Evolutionary conservation across 2,329 filamentous ascomycete genomes (phyloP), one percentile per base, ranked within the genome.

Genomic region (Myriosclerotinia curreyana): DNA sequence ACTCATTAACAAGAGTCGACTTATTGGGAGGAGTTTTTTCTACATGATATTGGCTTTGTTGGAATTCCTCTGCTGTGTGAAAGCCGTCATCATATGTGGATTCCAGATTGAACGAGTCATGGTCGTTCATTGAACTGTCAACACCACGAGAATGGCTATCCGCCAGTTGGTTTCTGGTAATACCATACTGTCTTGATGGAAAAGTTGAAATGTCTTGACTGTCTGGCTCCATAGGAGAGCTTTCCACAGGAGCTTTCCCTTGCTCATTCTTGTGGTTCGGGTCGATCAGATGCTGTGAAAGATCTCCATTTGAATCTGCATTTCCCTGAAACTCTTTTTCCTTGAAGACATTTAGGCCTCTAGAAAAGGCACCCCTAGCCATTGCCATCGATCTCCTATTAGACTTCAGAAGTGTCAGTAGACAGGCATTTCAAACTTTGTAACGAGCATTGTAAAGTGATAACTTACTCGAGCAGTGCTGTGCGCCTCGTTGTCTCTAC

Each of bases 241-340:
- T 20, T 0, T 22, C 12, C 0, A 20, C 3, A 3, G 31, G n/a
- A 5, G 28, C 6, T 31, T 4, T 4, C 6, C 5, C 28, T 22
- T 8, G 40, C 7, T 2, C 42, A 7, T 11, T 12, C 15, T 49
- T 48, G 14, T 59, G 28, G 5, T 36, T 22, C 2, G 55, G n/a
- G 25, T 42, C 8, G 12, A 48, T 59, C 4, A 25, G 31, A 17
- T 48, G 25, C 3, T 59, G 20, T 22, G 34, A 59, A 15, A 59
- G 15, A 9, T 59, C 55, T 25, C 42, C 28, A 36, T 48, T 48
- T 17, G 55, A 36, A 15, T 17, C 22, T 17, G 38, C 25, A 17
- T 44, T 53, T 8, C 20, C 48, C 34, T 48, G 55, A 7, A 59
- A 59, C n/a, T 54, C 36, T 12, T 54, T 54, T 22, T 61, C 25